Conservation (phyloP, 2,329 filamentous ascomycete genomes). For the Talaromyces sp. region DNA sequence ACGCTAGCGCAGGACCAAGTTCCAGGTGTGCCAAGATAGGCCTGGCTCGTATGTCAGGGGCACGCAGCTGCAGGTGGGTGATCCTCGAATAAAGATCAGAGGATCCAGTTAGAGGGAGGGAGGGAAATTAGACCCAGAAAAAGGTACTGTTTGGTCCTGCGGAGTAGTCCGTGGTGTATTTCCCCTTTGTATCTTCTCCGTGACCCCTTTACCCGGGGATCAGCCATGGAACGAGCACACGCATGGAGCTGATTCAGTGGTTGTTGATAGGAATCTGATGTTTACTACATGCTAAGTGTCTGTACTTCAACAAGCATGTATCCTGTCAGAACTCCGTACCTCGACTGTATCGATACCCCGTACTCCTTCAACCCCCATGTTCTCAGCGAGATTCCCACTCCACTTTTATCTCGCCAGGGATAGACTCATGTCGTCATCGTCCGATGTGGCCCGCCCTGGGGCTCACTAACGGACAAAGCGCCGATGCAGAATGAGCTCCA, state of each 20-base stretch:
- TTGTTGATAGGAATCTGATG: no score
- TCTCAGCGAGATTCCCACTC: no score
- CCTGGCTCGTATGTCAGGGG: constrained; percentile 14
- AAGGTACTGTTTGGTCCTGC: no score
- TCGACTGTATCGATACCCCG: no score
- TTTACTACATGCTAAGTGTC: no score
- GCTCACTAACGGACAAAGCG: constrained; percentile 7
- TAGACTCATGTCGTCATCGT: constrained; percentile 18
- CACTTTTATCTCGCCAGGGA: constrained; percentile 8
- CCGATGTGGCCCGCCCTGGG: constrained; percentile 10
- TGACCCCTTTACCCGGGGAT: neutral
- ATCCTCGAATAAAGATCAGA: constrained; percentile 8
- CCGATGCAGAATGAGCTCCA: neutral
- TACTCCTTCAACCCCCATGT: neutral
- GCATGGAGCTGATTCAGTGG: no score
- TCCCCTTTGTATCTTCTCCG: neutral
- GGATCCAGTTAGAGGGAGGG: neutral
- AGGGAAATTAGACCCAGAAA: neutral
- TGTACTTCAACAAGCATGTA: no score
- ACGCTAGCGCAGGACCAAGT: constrained; percentile 5
- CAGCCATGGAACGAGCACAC: no score
- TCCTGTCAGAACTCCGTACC: no score
- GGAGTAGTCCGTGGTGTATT: no score
- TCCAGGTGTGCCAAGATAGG: constrained; percentile 3
- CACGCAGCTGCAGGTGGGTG: constrained; percentile 6